These are phyloP conservation scores for Paramecium sonneborni DNA, from an alignment of 73 alveolate genomes.

Conservation along the genomic window DNA sequence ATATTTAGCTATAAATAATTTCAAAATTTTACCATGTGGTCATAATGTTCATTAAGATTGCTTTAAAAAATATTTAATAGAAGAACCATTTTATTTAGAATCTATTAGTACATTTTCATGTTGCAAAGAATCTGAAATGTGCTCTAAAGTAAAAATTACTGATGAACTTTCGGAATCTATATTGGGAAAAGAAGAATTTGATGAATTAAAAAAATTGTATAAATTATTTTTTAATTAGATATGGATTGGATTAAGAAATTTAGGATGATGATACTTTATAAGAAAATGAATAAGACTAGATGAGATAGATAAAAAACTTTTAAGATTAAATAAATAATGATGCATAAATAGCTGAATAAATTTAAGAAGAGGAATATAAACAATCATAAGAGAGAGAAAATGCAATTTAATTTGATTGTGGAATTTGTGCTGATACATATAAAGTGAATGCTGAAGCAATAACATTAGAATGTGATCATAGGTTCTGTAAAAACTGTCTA, in stretches of 20 bases:
- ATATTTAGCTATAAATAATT: not conserved
- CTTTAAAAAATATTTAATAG: too few species aligned
- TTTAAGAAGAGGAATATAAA: not conserved
- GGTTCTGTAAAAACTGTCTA: not conserved
- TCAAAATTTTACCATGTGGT: not conserved
- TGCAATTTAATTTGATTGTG: not conserved
- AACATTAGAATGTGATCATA: not conserved
- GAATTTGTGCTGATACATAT: not conserved
- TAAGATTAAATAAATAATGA: too few species aligned
- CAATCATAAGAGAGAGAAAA: not conserved
- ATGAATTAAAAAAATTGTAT: not conserved
- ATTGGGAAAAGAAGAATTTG: not conserved
- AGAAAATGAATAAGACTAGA: too few species aligned
- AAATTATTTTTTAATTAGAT: not conserved
- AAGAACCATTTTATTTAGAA: too few species aligned
- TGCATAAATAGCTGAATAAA: not conserved
- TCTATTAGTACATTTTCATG: too few species aligned
- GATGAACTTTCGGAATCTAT: too few species aligned
- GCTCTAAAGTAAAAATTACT: too few species aligned
- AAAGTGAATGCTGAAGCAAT: not conserved
- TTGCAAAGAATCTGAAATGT: too few species aligned
- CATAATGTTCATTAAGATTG: conserved; percentile 39
- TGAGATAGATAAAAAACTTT: too few species aligned
- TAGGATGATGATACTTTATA: too few species aligned
- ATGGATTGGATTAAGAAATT: not conserved